Conservation (phyloP, 169 alveolate genomes). For the Pseudocohnilembus persalinus region DNA sequence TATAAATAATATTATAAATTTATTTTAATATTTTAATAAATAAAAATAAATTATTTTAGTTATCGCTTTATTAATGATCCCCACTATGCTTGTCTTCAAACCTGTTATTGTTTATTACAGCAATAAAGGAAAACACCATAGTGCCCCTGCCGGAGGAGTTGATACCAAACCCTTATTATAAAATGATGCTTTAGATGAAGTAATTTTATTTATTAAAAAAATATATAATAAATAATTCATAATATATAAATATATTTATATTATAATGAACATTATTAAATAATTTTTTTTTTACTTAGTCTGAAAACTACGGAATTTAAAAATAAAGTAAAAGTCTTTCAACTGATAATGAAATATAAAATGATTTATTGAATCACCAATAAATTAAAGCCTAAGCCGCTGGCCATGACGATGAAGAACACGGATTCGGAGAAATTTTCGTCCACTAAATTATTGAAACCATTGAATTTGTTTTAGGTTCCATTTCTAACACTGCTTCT, state of each 20-base stretch:
- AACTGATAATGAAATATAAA: conserved; percentile 9
- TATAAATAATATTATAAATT: not conserved
- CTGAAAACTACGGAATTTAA: not conserved
- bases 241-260: no score
- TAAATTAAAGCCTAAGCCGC: not conserved
- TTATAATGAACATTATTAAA: no score
- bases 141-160: no score
- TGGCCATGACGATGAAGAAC: conserved; percentile 23
- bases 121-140: conserved; percentile 1
- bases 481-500: conserved; percentile 99
- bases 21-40: no score
- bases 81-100: conserved; percentile 95
- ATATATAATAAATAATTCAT: no score
- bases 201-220: no score
- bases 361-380: not conserved
- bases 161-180: no score
- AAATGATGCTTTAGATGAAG: no score
- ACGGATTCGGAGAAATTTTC: conserved; percentile 86
- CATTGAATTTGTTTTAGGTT: conserved; percentile 98
- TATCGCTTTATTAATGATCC: conserved; percentile 87
- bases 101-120: conserved; percentile 76
- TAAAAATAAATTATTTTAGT: no score
- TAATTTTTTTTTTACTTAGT: no score
- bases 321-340: not conserved
- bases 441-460: conserved; percentile 98